phyloP scores from a whole-genome alignment of 495 filamentous ascomycete genomes.

The Penicillium goetzii region DNA sequence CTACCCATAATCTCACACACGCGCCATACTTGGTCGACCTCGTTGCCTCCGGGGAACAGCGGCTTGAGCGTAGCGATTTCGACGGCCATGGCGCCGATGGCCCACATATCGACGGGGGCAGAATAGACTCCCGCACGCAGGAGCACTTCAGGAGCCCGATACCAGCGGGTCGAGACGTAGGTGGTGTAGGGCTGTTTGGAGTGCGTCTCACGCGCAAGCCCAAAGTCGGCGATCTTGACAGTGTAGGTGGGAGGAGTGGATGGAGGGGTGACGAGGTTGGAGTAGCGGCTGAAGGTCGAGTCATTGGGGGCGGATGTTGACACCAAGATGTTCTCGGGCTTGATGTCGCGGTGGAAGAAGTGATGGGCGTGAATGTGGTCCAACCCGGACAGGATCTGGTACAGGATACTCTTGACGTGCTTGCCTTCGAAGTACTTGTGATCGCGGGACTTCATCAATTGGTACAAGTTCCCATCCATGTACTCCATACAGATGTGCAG shows the following conservation, averaged over 20 bases:
- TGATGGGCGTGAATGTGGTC: conserved; percentile 96
- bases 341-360: conserved; percentile 99
- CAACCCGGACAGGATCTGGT: conserved; percentile 92
- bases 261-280: conserved; percentile 89
- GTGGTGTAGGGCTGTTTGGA: conserved; percentile 97
- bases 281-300: conserved; percentile 87
- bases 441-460: conserved; percentile 97
- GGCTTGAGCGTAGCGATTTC: conserved; percentile 98
- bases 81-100: conserved; percentile 97
- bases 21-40: conserved; percentile 99
- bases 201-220: conserved; percentile 94
- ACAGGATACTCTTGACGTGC: conserved; percentile 97
- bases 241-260: conserved; percentile 92
- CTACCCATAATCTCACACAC: conserved; percentile 99
- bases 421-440: conserved; percentile 88
- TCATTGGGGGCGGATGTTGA: conserved; percentile 88
- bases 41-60: conserved; percentile 95
- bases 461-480: conserved; percentile 99
- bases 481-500: conserved; percentile 99
- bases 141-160: conserved; percentile 94
- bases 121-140: conserved; percentile 96
- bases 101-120: conserved; percentile 98
- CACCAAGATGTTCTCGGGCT: conserved; percentile 98
- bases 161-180: conserved; percentile 98
- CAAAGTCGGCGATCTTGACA: conserved; percentile 99